Conservation (phyloP, 306 rosid species). For the Hylodesmum podocarpum region DNA sequence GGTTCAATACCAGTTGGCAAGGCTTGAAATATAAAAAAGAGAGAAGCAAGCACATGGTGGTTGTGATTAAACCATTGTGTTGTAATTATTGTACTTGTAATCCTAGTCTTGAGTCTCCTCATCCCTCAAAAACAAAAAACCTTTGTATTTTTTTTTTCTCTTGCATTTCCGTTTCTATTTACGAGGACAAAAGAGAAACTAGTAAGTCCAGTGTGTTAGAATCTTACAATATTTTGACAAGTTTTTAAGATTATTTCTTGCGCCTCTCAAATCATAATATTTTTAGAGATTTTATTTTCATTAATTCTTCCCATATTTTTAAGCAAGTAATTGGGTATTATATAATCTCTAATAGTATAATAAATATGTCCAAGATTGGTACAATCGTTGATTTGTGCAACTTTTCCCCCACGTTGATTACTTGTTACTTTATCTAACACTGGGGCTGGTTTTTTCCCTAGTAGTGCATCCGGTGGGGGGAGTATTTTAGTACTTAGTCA, state of each 20-base stretch:
- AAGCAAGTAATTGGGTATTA: neutral
- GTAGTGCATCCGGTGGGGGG: too few species aligned
- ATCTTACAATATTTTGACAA: neutral
- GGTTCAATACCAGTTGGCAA: conserved; percentile 14
- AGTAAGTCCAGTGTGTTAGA: neutral
- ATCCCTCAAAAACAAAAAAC: neutral
- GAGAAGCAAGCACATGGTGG: neutral
- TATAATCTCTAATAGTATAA: neutral
- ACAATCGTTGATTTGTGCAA: too few species aligned
- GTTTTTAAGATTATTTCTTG: neutral
- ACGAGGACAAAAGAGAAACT: neutral
- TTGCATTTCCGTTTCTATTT: neutral
- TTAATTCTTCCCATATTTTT: neutral
- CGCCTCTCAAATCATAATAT: neutral
- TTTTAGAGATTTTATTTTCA: neutral
- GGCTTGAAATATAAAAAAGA: neutral
- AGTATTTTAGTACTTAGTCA: too few species aligned
- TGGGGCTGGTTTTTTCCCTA: too few species aligned
- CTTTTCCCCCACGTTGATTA: too few species aligned
- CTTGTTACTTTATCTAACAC: too few species aligned
- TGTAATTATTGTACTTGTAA: conserved; percentile 27
- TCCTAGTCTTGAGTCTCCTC: neutral
- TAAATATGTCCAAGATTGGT: neutral
- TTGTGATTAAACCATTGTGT: neutral
- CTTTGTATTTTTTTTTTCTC: neutral